These are phyloP conservation scores for Ophiocordyceps camponoti-floridani DNA, from an alignment of 2,329 filamentous ascomycete species.

Conservation along the genomic window DNA sequence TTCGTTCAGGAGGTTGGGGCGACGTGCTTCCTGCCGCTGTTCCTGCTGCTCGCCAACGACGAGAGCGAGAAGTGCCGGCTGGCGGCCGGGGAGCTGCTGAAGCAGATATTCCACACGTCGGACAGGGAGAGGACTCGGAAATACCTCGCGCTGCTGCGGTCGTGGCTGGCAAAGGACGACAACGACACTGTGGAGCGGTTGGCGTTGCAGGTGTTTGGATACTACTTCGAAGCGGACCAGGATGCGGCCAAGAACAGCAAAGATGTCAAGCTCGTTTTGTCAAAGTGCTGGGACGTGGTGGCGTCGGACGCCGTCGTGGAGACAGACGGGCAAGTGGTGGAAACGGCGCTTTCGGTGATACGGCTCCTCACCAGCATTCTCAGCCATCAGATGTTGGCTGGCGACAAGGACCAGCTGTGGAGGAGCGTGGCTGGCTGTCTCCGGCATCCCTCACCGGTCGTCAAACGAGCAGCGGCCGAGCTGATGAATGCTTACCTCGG, in stretches of 20 bases:
- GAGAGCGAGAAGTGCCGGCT: conserved; percentile 72
- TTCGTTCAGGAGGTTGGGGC: conserved; percentile 67
- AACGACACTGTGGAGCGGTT: conserved; percentile 55
- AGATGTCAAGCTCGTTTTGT: conserved; percentile 46
- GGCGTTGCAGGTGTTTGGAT: conserved; percentile 62
- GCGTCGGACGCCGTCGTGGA: conserved; percentile 33
- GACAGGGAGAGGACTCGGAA: conserved; percentile 53
- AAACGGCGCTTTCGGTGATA: conserved; percentile 53
- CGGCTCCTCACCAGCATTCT: conserved; percentile 49
- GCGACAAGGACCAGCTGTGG: conserved; percentile 52
- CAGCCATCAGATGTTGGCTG: conserved; percentile 43
- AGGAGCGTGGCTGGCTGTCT: conserved; percentile 47
- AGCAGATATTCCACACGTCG: conserved; percentile 62
- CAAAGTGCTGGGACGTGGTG: conserved; percentile 33
- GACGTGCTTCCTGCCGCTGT: conserved; percentile 69
- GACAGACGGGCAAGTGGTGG: conserved; percentile 52
- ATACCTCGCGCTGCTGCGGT: conserved; percentile 52
- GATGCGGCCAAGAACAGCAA: conserved; percentile 41
- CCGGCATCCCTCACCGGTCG: conserved; percentile 50
- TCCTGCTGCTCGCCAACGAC: conserved; percentile 77
- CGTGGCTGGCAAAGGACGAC: conserved; percentile 60
- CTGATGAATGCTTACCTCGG: conserved; percentile 63
- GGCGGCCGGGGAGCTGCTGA: conserved; percentile 63
- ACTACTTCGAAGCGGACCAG: conserved; percentile 60
- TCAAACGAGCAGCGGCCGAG: conserved; percentile 61